Evolutionary conservation across 1,139 yeast species (phyloP).

Genomic region (Chernovozyma aurita): DNA sequence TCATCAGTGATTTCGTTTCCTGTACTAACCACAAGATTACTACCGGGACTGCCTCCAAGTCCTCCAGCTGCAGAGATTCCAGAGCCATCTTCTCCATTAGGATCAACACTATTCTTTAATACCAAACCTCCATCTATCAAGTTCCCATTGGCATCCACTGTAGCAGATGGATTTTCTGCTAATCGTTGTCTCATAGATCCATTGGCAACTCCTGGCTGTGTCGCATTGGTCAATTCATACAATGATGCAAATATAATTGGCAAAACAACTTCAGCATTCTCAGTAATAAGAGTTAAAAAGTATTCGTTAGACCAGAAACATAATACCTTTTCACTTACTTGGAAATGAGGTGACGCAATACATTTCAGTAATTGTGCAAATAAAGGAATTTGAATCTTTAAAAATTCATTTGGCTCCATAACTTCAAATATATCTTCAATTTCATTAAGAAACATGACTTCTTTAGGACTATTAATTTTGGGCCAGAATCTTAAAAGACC

Average conservation of each 20-base stretch:
- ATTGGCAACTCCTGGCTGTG: conserved; percentile 47
- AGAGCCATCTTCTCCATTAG: conserved; percentile 6
- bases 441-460: conserved; percentile 92
- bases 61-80: conserved; percentile 5
- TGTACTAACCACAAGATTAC: conserved; percentile 7
- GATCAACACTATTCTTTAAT: conserved; percentile 16
- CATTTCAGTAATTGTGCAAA: conserved; percentile 94
- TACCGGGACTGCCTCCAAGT: conserved; percentile 1
- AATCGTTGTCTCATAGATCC: conserved; percentile 44
- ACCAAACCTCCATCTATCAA: conserved; percentile 38
- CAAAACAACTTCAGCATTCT: conserved; percentile 83
- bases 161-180: conserved; percentile 35
- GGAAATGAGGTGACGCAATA: conserved; percentile 93
- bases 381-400: conserved; percentile 87
- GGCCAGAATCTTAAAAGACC: conserved; percentile 97
- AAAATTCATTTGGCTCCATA: conserved; percentile 89
- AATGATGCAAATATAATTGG: conserved; percentile 90
- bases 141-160: conserved; percentile 46
- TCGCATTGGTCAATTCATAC: conserved; percentile 68
- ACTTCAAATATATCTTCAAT: conserved; percentile 96
- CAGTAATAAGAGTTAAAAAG: conserved; percentile 84
- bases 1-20: conserved; percentile 37
- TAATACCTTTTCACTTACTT: conserved; percentile 92
- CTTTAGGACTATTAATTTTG: conserved; percentile 90
- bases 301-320: conserved; percentile 95